Evolutionary conservation across 176 grass and related monocot genomes (phyloP).

Genomic region (Themeda triandra): DNA sequence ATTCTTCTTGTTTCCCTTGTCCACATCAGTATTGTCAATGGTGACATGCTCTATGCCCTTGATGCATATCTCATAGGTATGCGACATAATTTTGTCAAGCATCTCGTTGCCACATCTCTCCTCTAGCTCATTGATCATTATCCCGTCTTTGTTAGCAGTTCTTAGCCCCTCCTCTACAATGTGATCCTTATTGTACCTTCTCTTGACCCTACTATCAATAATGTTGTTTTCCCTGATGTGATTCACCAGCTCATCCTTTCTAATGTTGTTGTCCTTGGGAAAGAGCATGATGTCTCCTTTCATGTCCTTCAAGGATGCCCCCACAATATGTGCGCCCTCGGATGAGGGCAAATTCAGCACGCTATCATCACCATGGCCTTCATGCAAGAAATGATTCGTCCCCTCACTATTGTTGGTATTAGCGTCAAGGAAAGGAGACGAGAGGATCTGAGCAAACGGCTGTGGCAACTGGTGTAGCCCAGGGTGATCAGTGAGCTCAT

Average conservation of each 20-base stretch:
- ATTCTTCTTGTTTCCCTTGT: too few species aligned
- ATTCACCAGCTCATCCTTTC: not conserved
- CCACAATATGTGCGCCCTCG: too few species aligned
- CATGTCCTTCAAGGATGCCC: too few species aligned
- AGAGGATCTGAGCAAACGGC: slow-evolving; percentile 36
- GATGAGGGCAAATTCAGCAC: not conserved
- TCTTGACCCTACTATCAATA: slow-evolving; percentile 1
- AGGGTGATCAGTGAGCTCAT: slow-evolving; percentile 19
- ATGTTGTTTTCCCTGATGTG: not conserved
- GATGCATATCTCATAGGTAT: not conserved
- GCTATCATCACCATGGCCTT: not conserved
- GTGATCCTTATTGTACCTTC: slow-evolving; percentile 6
- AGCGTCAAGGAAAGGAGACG: not conserved
- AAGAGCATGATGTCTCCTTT: too few species aligned
- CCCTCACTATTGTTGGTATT: not conserved
- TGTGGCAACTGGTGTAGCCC: slow-evolving; percentile 27
- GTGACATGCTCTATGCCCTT: not conserved
- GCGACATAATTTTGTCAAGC: slow-evolving; percentile 36
- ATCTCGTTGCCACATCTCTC: slow-evolving; percentile 16
- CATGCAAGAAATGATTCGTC: too few species aligned
- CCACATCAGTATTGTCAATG: not conserved
- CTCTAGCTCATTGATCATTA: not conserved
- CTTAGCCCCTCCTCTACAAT: too few species aligned
- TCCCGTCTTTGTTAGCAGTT: not conserved
- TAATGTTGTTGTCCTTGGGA: too few species aligned